phyloP scores from a whole-genome alignment of 768 basidiomycete genomes.

The Leccinum boreale region DNA sequence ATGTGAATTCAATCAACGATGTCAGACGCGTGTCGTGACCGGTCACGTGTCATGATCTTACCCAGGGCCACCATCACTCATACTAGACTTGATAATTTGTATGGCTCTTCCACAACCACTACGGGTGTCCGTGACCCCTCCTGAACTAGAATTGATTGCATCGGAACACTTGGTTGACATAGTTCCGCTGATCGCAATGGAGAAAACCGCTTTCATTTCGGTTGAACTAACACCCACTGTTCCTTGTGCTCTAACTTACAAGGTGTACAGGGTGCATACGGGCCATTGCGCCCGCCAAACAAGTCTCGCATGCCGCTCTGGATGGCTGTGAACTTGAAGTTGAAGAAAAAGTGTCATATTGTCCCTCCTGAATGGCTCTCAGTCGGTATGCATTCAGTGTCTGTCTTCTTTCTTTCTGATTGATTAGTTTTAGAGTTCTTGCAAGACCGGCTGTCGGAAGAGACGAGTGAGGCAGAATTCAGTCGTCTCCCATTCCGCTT shows the following conservation, averaged over 20 bases:
- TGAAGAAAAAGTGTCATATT: slow-evolving; percentile 93
- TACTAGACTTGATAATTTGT: not conserved
- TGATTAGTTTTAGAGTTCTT: slow-evolving; percentile 60
- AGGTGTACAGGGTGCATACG: slow-evolving; percentile 74
- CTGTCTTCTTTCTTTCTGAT: not conserved
- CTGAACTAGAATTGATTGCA: slow-evolving; percentile 86
- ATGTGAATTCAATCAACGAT: not conserved
- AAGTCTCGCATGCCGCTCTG: slow-evolving; percentile 88
- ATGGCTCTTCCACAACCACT: slow-evolving; percentile 77
- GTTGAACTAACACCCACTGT: slow-evolving; percentile 40
- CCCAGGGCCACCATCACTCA: too few species aligned
- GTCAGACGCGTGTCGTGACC: slow-evolving; percentile 7
- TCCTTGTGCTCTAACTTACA: slow-evolving; percentile 5
- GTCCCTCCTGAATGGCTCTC: slow-evolving; percentile 87
- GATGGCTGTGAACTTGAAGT: slow-evolving; percentile 92
- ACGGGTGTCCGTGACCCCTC: slow-evolving; percentile 70
- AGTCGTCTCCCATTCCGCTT: slow-evolving; percentile 83
- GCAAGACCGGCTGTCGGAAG: slow-evolving; percentile 67
- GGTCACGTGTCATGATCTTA: slow-evolving; percentile 20
- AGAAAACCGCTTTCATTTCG: slow-evolving; percentile 87
- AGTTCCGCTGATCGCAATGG: slow-evolving; percentile 86
- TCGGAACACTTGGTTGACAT: slow-evolving; percentile 84
- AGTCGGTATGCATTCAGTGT: slow-evolving; percentile 55
- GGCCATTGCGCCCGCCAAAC: slow-evolving; percentile 86
- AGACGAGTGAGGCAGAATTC: slow-evolving; percentile 73